Percentiles rank a stretch among this genome's conserved stretches.
phyloP scores from a whole-genome alignment of 2,329 filamentous ascomycete genomes.

The Penicillium verrucosum region DNA sequence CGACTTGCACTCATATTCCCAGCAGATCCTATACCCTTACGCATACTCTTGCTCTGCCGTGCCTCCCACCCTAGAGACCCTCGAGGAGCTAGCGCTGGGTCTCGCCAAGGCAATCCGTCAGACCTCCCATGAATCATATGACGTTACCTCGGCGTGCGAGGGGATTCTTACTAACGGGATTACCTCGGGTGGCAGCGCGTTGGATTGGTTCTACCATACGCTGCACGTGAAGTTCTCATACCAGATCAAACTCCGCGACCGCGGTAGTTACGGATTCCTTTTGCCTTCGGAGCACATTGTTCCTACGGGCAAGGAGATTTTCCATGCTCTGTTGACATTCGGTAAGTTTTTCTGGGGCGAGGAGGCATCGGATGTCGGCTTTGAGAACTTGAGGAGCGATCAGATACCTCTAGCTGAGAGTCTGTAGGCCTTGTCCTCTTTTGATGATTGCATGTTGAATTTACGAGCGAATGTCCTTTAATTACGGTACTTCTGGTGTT shows the following conservation, averaged over 20 bases:
- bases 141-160: constrained; percentile 80
- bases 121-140: constrained; percentile 72
- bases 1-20: constrained; percentile 91
- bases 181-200: constrained; percentile 74
- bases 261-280: constrained; percentile 89
- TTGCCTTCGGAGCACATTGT: constrained; percentile 82
- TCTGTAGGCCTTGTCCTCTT: not conserved
- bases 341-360: constrained; percentile 59
- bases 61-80: constrained; percentile 84
- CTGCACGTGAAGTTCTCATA: constrained; percentile 79
- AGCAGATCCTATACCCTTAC: constrained; percentile 91
- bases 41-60: constrained; percentile 74
- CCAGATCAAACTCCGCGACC: constrained; percentile 89
- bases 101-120: constrained; percentile 84
- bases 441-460: constrained; percentile 8
- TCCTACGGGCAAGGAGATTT: constrained; percentile 82
- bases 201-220: constrained; percentile 95
- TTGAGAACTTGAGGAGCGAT: not conserved
- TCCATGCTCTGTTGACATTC: constrained; percentile 78
- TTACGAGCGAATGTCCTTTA: not conserved
- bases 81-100: constrained; percentile 84
- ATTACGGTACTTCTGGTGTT: not conserved
- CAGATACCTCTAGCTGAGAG: constrained; percentile 10
- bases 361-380: not conserved
- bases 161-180: constrained; percentile 66